Conservation (phyloP, 2,329 filamentous ascomycete species). For the Thielaviopsis punctulata region DNA sequence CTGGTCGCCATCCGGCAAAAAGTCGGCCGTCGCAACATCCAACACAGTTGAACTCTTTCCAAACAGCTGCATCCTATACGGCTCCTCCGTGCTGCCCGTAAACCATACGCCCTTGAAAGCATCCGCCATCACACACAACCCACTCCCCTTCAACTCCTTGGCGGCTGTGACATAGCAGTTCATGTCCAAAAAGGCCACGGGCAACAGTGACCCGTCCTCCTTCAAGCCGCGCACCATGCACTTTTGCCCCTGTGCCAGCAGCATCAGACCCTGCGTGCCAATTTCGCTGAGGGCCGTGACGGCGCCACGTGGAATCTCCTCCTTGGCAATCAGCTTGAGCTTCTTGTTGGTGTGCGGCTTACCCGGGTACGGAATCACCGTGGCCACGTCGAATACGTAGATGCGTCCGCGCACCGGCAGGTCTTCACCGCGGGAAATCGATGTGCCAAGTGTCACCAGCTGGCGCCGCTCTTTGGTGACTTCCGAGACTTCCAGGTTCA, state of each 20-base stretch:
- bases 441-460: slow-evolving; percentile 71
- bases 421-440: slow-evolving; percentile 77
- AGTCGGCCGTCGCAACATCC: slow-evolving; percentile 67
- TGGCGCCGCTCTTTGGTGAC: slow-evolving; percentile 72
- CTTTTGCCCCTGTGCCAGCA: slow-evolving; percentile 87
- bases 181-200: slow-evolving; percentile 96
- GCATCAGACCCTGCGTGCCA: slow-evolving; percentile 73
- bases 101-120: slow-evolving; percentile 92
- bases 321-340: slow-evolving; percentile 71
- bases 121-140: slow-evolving; percentile 76
- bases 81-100: slow-evolving; percentile 88
- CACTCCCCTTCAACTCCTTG: slow-evolving; percentile 67
- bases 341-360: slow-evolving; percentile 71
- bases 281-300: slow-evolving; percentile 76
- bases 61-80: slow-evolving; percentile 86
- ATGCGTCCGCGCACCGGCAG: slow-evolving; percentile 69
- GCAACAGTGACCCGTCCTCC: slow-evolving; percentile 80
- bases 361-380: slow-evolving; percentile 77
- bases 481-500: slow-evolving; percentile 82
- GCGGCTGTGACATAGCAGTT: slow-evolving; percentile 80
- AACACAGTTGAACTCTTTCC: slow-evolving; percentile 69
- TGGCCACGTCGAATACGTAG: slow-evolving; percentile 81
- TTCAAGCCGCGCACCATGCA: slow-evolving; percentile 93
- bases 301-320: slow-evolving; percentile 80
- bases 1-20: slow-evolving; percentile 70